Evolutionary conservation across 768 basidiomycete species (phyloP).

Genomic region (Kwoniella mangroviensis): DNA sequence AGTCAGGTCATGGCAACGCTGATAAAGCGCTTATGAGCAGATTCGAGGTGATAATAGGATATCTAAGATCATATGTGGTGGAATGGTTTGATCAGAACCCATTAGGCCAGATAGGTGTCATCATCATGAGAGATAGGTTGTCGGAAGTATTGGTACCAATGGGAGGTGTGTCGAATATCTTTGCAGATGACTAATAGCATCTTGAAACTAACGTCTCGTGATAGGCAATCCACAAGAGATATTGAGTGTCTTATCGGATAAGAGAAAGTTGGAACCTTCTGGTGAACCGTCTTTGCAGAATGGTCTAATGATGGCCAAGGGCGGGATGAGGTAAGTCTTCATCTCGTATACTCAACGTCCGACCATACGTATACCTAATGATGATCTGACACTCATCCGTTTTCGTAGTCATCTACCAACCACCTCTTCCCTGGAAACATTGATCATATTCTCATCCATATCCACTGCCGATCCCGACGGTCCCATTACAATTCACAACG

Average conservation of each 20-base stretch:
- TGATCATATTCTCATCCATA: slow-evolving; percentile 90
- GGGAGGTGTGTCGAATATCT: slow-evolving; percentile 68
- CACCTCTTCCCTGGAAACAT: slow-evolving; percentile 92
- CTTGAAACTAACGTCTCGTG: neutral
- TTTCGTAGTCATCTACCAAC: slow-evolving; percentile 85
- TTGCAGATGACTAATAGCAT: neutral
- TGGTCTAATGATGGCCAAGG: slow-evolving; percentile 93
- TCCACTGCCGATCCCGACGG: slow-evolving; percentile 97
- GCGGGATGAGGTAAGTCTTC: slow-evolving; percentile 77
- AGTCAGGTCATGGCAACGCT: too few relatives aligned
- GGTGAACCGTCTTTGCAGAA: slow-evolving; percentile 98
- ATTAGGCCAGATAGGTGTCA: slow-evolving; percentile 91
- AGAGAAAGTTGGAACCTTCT: slow-evolving; percentile 82
- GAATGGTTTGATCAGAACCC: slow-evolving; percentile 99
- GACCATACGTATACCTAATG: neutral
- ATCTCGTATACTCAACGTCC: neutral
- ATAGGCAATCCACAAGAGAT: slow-evolving; percentile 95
- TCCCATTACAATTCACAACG: slow-evolving; percentile 72
- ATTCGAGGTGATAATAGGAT: slow-evolving; percentile 87
- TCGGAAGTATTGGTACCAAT: slow-evolving; percentile 90
- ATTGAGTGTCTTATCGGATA: slow-evolving; percentile 78
- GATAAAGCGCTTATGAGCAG: slow-evolving; percentile 53
- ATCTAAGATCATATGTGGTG: slow-evolving; percentile 83
- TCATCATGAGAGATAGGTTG: slow-evolving; percentile 87
- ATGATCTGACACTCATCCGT: neutral